A percentile compares a stretch with the other conserved stretches of the same genome.
Evolutionary conservation across 345 rosid species (phyloP).

Genomic region (Acer campestre): DNA sequence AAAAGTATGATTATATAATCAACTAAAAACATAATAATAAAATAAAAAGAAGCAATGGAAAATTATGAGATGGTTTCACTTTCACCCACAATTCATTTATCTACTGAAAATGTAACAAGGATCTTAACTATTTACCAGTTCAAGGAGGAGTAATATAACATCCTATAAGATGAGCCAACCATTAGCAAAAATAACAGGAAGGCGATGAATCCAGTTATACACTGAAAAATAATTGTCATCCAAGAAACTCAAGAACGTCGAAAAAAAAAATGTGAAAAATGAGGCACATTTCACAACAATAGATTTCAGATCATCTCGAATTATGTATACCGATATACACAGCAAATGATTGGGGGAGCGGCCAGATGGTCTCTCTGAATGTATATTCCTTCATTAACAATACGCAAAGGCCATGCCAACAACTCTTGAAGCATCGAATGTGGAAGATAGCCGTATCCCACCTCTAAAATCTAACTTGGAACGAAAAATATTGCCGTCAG

Average conservation of each 20-base stretch:
- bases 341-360: conserved; percentile 4
- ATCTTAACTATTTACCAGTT: neutral
- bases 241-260: neutral
- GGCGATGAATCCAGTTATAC: conserved; percentile 18
- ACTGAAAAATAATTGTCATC: neutral
- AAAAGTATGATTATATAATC: neutral
- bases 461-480: conserved; percentile 39
- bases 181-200: conserved; percentile 27
- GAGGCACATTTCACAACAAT: conserved; percentile 26
- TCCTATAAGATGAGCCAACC: conserved; percentile 32
- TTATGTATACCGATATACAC: conserved; percentile 21
- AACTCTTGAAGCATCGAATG: conserved; percentile 25
- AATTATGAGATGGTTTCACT: neutral
- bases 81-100: neutral
- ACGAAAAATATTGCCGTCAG: conserved; percentile 39
- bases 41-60: neutral
- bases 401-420: conserved; percentile 31
- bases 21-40: neutral
- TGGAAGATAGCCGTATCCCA: conserved; percentile 20
- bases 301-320: conserved; percentile 4
- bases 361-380: neutral
- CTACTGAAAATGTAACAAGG: neutral
- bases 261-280: neutral
- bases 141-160: neutral
- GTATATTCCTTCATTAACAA: conserved; percentile 21